Evolutionary conservation across 495 filamentous ascomycete species (phyloP).

Genomic region (Talaromyces wortmannii): DNA sequence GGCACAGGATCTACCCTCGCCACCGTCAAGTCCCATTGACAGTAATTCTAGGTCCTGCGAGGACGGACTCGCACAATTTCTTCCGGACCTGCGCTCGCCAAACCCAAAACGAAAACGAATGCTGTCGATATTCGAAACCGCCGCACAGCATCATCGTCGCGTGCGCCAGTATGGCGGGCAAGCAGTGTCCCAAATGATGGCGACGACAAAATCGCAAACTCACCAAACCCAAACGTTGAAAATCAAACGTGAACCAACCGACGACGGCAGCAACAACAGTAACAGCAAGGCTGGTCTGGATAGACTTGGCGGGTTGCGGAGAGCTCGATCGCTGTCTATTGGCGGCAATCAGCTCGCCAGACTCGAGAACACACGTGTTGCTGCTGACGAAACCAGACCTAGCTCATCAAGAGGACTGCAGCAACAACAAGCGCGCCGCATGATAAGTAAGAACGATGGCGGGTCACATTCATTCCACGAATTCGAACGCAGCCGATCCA

Average conservation of each 20-base stretch:
- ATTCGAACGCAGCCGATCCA: constrained; percentile 5
- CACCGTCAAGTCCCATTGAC: constrained; percentile 16
- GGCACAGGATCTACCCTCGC: constrained; percentile 26
- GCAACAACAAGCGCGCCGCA: constrained; percentile 9
- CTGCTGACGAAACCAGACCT: constrained; percentile 10
- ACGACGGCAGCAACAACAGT: constrained; percentile 5
- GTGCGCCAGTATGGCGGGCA: constrained; percentile 49
- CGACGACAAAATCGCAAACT: constrained; percentile 19
- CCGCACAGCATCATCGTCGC: constrained; percentile 47
- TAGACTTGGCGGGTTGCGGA: constrained; percentile 17
- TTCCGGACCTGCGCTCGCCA: constrained; percentile 33
- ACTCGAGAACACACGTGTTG: constrained; percentile 6
- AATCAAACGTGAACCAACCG: constrained; percentile 35
- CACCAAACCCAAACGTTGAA: constrained; percentile 26
- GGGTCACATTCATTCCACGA: constrained; percentile 10
- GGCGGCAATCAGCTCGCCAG: constrained; percentile 23
- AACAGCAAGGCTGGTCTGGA: constrained; percentile 13
- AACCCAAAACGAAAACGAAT: constrained; percentile 50
- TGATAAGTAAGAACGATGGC: constrained; percentile 4
- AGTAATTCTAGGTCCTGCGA: background rate
- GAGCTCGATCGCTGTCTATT: constrained; percentile 31
- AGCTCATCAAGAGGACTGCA: constrained; percentile 12
- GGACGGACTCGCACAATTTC: constrained; percentile 27
- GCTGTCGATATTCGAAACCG: constrained; percentile 51
- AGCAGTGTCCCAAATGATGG: constrained; percentile 50